phyloP scores from a whole-genome alignment of 176 grass and related monocot genomes.

The Ensete ventricosum region DNA sequence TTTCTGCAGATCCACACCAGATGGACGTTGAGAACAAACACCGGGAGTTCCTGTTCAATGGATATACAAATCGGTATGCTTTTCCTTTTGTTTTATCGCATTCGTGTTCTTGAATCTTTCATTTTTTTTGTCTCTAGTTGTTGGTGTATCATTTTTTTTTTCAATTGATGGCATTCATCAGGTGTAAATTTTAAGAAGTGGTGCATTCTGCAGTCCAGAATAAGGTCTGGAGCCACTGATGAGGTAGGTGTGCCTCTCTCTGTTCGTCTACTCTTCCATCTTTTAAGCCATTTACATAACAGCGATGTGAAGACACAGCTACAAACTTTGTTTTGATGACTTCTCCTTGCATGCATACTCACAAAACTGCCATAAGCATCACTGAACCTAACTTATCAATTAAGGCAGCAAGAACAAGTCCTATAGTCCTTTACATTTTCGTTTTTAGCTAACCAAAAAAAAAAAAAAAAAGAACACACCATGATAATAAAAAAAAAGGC shows the following conservation, averaged over 20 bases:
- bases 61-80: slow-evolving; percentile 86
- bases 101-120: not conserved
- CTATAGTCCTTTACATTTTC: too few relatives aligned
- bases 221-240: slow-evolving; percentile 89
- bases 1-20: slow-evolving; percentile 73
- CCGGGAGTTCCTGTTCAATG: slow-evolving; percentile 48
- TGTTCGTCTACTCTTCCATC: slow-evolving; percentile 13
- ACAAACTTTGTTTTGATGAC: too few relatives aligned
- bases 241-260: slow-evolving; percentile 29
- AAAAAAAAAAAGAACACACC: too few relatives aligned
- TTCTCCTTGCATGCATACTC: too few relatives aligned
- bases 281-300: not conserved
- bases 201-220: slow-evolving; percentile 98
- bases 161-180: slow-evolving; percentile 29
- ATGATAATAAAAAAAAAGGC: not conserved
- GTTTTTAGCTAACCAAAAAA: too few relatives aligned
- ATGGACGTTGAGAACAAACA: slow-evolving; percentile 65
- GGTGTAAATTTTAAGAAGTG: slow-evolving; percentile 95
- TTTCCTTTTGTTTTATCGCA: slow-evolving; percentile 2
- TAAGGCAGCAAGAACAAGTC: too few relatives aligned
- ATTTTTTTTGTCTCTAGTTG: not conserved
- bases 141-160: slow-evolving; percentile 2
- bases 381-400: too few relatives aligned
- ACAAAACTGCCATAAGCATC: too few relatives aligned
- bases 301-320: too few relatives aligned